These are phyloP conservation scores for Fusarium haematococcum DNA, from an alignment of 2,329 filamentous ascomycete genomes.

Conservation along the genomic window DNA sequence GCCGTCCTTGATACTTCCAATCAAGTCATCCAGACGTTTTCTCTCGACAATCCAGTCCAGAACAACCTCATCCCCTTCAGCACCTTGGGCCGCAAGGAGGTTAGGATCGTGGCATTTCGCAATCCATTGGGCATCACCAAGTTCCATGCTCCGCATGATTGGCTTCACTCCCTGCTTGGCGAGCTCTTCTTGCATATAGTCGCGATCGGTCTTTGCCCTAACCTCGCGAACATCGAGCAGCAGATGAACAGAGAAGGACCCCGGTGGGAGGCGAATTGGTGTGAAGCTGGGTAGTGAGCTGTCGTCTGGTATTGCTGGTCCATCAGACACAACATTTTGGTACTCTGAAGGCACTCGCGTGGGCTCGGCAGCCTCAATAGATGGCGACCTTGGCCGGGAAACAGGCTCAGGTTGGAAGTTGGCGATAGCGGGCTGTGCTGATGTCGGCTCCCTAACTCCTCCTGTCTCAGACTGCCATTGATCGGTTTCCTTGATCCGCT, in stretches of 20 bases:
- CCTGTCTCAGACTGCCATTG: slow-evolving; percentile 48
- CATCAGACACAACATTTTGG: slow-evolving; percentile 56
- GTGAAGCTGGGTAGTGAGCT: slow-evolving; percentile 60
- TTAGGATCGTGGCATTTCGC: slow-evolving; percentile 75
- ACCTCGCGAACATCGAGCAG: slow-evolving; percentile 82
- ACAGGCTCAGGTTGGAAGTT: slow-evolving; percentile 8
- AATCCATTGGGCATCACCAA: slow-evolving; percentile 84
- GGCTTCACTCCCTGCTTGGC: slow-evolving; percentile 73
- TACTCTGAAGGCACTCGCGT: slow-evolving; percentile 42
- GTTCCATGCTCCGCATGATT: slow-evolving; percentile 74
- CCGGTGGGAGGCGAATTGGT: slow-evolving; percentile 72
- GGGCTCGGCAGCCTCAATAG: slow-evolving; percentile 27
- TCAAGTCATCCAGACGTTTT: slow-evolving; percentile 82
- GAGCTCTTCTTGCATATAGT: slow-evolving; percentile 81
- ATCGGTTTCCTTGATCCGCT: slow-evolving; percentile 69
- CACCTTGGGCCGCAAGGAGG: slow-evolving; percentile 66
- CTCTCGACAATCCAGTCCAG: slow-evolving; percentile 86
- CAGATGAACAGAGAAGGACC: slow-evolving; percentile 77
- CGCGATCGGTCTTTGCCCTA: slow-evolving; percentile 76
- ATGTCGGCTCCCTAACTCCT: slow-evolving; percentile 9
- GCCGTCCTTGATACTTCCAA: slow-evolving; percentile 85
- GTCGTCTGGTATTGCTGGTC: slow-evolving; percentile 46
- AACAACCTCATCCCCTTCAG: slow-evolving; percentile 76
- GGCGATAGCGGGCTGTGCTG: slow-evolving; percentile 4
- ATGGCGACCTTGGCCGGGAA: slow-evolving; percentile 27